Percentiles rank a stretch among this genome's conserved stretches.
phyloP scores from a whole-genome alignment of 331 rosid species.

The Cydonia oblonga region DNA sequence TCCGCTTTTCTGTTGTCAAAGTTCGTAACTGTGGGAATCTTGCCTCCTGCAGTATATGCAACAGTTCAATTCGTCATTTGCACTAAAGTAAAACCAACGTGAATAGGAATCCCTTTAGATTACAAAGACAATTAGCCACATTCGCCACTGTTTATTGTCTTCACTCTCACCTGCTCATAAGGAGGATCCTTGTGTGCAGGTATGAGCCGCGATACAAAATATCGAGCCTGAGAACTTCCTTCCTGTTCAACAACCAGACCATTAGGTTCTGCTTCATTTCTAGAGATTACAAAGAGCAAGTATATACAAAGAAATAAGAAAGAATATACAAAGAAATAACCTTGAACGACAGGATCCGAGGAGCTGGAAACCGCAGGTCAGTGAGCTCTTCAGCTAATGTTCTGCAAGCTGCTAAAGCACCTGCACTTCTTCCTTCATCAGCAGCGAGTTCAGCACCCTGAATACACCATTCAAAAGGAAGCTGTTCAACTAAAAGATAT shows the following conservation, averaged over 20 bases:
- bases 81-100: background rate
- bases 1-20: slow-evolving; percentile 61
- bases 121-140: background rate
- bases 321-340: slow-evolving; percentile 19
- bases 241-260: slow-evolving; percentile 48
- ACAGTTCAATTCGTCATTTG: background rate
- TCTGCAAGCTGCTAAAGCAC: slow-evolving; percentile 94
- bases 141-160: background rate
- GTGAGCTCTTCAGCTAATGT: slow-evolving; percentile 95
- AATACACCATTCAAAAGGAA: slow-evolving; percentile 19
- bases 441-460: slow-evolving; percentile 93
- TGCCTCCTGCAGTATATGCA: slow-evolving; percentile 57
- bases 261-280: background rate
- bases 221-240: slow-evolving; percentile 96
- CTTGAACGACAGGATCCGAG: slow-evolving; percentile 96
- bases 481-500: background rate
- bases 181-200: slow-evolving; percentile 99
- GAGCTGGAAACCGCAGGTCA: slow-evolving; percentile 89
- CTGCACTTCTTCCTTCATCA: slow-evolving; percentile 86
- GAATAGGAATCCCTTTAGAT: background rate
- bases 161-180: slow-evolving; percentile 76
- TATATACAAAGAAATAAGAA: slow-evolving; percentile 7
- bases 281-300: slow-evolving; percentile 1
- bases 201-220: slow-evolving; percentile 84
- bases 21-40: slow-evolving; percentile 77